Base-by-base conservation (phyloP, 257 asterid genomes). In the Echites panduratus region DNA sequence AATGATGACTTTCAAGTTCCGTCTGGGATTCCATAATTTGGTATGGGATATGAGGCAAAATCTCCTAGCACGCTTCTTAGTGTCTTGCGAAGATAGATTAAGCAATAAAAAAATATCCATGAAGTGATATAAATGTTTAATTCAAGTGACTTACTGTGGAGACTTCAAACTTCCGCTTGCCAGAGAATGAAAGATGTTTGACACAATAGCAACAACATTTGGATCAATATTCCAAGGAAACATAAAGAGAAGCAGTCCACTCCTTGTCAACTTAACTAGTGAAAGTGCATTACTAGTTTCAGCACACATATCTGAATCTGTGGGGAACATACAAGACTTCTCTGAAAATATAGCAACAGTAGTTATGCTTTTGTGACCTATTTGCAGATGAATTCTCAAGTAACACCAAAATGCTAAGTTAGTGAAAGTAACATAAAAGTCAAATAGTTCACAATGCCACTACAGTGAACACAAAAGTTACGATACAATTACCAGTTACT, bases 181-280 rank as follows among this genome's bases (percentile, higher is more conserved):
- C 40, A 81, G 77, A 38, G 81, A 80, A 24, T 72, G 78, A 66
- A 85, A 41, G 67, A 85, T 76, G 59, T 80, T 79, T 0, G 74
- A 73, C 57, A 85, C 77, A 26, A 74, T 77, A 77, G 76, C 80
- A 70, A 72, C 81, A 73, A 82, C 79, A 19, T 76, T 70, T 24
- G 73, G 81, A 73, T 76, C 77, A 66, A 29, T 68, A 68, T 74
- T 81, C 58, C 74, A 63, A 16, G 83, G 89, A 73, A 80, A 76
- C 69, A 73, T 73, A 32, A 85, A 76, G 74, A 85, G 85, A 57
- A 85, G 78, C 69, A 85, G 70, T 48, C 89, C 85, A 7, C 85
- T 85, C 78, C 82, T 62, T 11, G 79, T 82, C 82, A 85, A 58
- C 82, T 85, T 85, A 62, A 85, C 84, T 45, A 85, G 83, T 11